Base-by-base conservation (phyloP, 1,139 yeast species). In the Pichia sp. region DNA sequence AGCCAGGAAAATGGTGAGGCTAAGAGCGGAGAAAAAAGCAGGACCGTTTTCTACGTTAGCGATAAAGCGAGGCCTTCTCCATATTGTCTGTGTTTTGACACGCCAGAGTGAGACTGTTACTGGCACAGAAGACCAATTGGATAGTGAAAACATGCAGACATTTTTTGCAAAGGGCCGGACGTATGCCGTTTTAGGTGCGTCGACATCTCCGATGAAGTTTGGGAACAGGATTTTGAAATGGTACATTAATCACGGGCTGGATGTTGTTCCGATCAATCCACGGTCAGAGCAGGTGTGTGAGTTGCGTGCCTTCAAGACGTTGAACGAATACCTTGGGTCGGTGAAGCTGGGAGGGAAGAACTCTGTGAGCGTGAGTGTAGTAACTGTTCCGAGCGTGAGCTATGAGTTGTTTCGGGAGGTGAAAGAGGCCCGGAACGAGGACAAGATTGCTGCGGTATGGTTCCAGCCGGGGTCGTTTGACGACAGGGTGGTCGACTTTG, bases 381-480 rank as follows among this genome's bases (percentile, higher is more conserved):
- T 88, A 55, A 87, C 95, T 0, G 92, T 95, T 2, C 95, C 95
- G 0, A 66, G 67, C 0, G 77, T 85, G 12, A 81, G 90, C 2
- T 69, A 71, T 17, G 64, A 70, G 8, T 75, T 84, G 1, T 69
- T 87, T 49, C 67, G 74, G 48, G 77, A 76, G 48, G 73, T 78
- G 7, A 46, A 46, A 14, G 34, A 46, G 3, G 41, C 31, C 2
- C 50, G 49, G 4, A 50, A 53, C 24, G 51, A 50, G 9, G 29
- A n/a, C 9, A 58, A 70, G 1, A 72, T 88, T 33, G 79, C 78
- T 61, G 84, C 85, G 0, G 72, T 87, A 33, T 88, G 96, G 96
- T 83, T 87, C 60, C 96, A 88, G 66, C 95, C 95, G 0, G 95
- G 95, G 0, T 78, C 89, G 40, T 86, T 79, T 60, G 83, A 85